Conservation (phyloP, 2,329 filamentous ascomycete genomes). For the Pestalotiopsis sp. region DNA sequence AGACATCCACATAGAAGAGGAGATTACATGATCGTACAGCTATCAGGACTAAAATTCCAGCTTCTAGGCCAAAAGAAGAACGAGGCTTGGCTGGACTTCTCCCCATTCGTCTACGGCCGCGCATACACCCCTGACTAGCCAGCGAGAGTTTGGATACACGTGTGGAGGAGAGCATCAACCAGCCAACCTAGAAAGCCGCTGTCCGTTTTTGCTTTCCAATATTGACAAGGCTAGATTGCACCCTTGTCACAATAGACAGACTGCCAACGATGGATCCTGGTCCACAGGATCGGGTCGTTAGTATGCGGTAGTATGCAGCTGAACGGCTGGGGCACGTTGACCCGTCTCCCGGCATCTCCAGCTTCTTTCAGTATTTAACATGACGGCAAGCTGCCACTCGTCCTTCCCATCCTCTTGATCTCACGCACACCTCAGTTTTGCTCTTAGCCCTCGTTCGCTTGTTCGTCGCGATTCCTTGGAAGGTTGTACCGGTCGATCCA, state of each 20-base stretch:
- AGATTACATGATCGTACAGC: background rate
- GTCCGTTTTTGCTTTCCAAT: slow-evolving; percentile 6
- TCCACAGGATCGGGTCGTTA: slow-evolving; percentile 3
- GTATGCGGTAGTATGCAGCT: background rate
- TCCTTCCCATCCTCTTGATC: background rate
- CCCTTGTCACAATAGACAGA: background rate
- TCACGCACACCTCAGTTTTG: slow-evolving; percentile 12
- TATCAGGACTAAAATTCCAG: background rate
- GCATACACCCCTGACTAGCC: slow-evolving; percentile 9
- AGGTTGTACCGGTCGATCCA: slow-evolving; percentile 20
- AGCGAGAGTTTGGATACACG: background rate
- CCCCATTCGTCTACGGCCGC: background rate
- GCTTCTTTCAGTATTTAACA: slow-evolving; percentile 13
- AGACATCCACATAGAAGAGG: background rate
- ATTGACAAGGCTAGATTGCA: slow-evolving; percentile 3
- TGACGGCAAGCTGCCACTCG: slow-evolving; percentile 4
- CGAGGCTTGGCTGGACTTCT: background rate
- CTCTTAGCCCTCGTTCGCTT: slow-evolving; percentile 5
- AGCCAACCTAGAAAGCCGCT: slow-evolving; percentile 1
- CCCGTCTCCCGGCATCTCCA: background rate
- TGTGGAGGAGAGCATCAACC: slow-evolving; percentile 1
- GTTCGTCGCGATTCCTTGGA: slow-evolving; percentile 15
- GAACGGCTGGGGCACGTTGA: background rate
- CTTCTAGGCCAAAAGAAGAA: slow-evolving; percentile 2
- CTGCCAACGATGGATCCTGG: slow-evolving; percentile 7